These are phyloP conservation scores for Penicillium canescens DNA, from an alignment of 495 filamentous ascomycete genomes.

Conservation along the genomic window DNA sequence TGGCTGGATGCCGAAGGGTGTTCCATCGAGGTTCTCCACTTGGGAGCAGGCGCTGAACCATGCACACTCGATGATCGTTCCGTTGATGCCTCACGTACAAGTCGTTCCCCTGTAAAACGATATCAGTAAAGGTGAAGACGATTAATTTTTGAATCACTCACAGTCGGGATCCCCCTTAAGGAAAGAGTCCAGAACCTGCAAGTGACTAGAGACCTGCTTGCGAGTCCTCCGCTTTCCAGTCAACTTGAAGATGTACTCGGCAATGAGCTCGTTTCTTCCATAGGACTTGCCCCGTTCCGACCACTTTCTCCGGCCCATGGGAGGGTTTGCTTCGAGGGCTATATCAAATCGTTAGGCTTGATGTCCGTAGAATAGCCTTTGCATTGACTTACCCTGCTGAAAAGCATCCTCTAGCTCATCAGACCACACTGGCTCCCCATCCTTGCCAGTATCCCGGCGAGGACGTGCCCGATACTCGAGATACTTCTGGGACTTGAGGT, in stretches of 20 bases:
- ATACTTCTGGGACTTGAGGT: conserved; percentile 51
- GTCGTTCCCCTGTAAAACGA: conserved; percentile 36
- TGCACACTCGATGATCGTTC: conserved; percentile 38
- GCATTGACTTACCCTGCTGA: conserved; percentile 70
- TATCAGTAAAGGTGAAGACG: conserved; percentile 12
- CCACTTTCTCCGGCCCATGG: conserved; percentile 80
- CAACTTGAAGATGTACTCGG: conserved; percentile 71
- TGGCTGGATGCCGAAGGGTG: conserved; percentile 34
- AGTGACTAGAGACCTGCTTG: conserved; percentile 95
- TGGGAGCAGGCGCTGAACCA: conserved; percentile 33
- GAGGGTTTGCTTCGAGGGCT: conserved; percentile 81
- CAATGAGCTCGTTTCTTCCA: conserved; percentile 91
- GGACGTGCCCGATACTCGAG: conserved; percentile 70
- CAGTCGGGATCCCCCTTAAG: conserved; percentile 61
- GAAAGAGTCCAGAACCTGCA: conserved; percentile 92
- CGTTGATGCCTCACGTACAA: conserved; percentile 42
- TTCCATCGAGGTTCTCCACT: conserved; percentile 43
- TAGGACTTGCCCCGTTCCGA: conserved; percentile 68
- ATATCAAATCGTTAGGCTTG: conserved; percentile 9
- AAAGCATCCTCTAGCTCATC: conserved; percentile 84
- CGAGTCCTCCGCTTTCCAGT: conserved; percentile 67
- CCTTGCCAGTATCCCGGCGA: conserved; percentile 53
- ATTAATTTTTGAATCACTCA: conserved; percentile 19
- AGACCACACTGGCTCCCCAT: conserved; percentile 72
- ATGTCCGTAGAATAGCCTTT: not conserved